These are phyloP conservation scores for Taphrina sp. DNA, from an alignment of 1,139 yeast species.

Conservation along the genomic window DNA sequence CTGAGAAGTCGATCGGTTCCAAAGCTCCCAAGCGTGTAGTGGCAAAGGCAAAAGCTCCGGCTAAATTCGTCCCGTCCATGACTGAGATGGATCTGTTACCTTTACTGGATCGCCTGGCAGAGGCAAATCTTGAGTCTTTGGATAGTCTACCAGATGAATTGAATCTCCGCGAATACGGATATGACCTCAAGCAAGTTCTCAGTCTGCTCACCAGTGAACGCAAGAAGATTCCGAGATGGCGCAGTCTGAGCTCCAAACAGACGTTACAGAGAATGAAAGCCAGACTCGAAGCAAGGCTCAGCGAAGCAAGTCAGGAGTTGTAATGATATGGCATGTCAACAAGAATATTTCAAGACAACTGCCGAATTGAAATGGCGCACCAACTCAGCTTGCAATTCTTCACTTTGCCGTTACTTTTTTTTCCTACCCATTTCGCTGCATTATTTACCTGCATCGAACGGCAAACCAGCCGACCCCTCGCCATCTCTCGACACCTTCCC, in stretches of 20 bases:
- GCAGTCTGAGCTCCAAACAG: neutral
- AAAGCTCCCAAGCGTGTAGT: too few relatives aligned
- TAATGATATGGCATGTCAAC: too few relatives aligned
- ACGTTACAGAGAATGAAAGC: neutral
- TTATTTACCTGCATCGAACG: slow-evolving; percentile 22
- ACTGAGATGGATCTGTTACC: neutral
- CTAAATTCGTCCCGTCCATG: too few relatives aligned
- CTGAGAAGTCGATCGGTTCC: too few relatives aligned
- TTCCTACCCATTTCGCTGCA: too few relatives aligned
- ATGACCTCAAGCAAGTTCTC: neutral
- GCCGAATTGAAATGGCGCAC: too few relatives aligned
- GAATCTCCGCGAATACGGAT: neutral
- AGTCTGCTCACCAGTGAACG: neutral
- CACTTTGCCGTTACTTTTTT: too few relatives aligned
- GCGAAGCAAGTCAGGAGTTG: neutral
- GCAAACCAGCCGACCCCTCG: slow-evolving; percentile 28
- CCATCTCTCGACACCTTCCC: slow-evolving; percentile 21
- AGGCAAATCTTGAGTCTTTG: neutral
- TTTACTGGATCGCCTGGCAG: neutral
- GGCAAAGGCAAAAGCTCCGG: too few relatives aligned
- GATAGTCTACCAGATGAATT: neutral
- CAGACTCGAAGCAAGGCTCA: neutral
- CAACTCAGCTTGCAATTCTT: too few relatives aligned
- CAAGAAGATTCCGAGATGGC: neutral
- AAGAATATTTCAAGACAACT: too few relatives aligned